Evolutionary conservation across 352 stramenopile species (phyloP).

Genomic region (Globisporangium orthogonon): DNA sequence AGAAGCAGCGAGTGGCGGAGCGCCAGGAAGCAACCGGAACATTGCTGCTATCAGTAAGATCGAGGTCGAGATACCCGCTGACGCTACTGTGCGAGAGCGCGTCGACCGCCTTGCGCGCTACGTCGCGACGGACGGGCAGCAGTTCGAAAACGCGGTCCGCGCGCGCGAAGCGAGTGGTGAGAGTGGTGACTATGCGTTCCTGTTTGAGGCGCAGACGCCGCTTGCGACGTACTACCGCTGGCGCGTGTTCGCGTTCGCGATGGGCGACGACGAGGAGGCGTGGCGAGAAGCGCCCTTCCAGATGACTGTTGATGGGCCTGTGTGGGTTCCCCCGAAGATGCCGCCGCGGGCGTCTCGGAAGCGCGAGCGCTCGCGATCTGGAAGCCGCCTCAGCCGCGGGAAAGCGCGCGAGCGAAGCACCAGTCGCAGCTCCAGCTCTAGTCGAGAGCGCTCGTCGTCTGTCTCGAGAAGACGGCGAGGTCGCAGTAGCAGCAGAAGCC

Average conservation of each 20-base stretch:
- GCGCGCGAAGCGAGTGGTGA: conserved; percentile 22
- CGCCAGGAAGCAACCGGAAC: conserved; percentile 1
- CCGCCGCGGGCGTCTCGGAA: conserved; percentile 6
- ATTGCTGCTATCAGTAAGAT: conserved; percentile 15
- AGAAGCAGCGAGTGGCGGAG: background rate
- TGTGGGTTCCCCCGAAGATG: conserved; percentile 59
- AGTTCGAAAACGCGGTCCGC: conserved; percentile 63
- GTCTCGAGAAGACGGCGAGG: conserved; percentile 2
- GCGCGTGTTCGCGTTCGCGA: conserved; percentile 63
- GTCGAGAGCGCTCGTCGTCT: conserved; percentile 13
- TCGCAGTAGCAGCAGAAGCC: conserved; percentile 17
- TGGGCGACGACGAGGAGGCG: conserved; percentile 43
- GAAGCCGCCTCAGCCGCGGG: conserved; percentile 12
- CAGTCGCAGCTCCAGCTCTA: conserved; percentile 30
- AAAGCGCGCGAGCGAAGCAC: conserved; percentile 11
- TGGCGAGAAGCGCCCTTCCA: conserved; percentile 56
- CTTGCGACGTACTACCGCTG: conserved; percentile 64
- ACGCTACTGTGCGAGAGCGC: conserved; percentile 17
- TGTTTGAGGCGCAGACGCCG: conserved; percentile 30
- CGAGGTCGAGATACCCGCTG: conserved; percentile 28
- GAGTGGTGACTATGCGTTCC: conserved; percentile 37
- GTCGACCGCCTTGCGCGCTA: conserved; percentile 56
- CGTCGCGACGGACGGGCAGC: conserved; percentile 51
- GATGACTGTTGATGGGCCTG: conserved; percentile 43
- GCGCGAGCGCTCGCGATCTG: conserved; percentile 12